Conservation (phyloP, 257 asterid genomes). For the Lavandula angustifolia region DNA sequence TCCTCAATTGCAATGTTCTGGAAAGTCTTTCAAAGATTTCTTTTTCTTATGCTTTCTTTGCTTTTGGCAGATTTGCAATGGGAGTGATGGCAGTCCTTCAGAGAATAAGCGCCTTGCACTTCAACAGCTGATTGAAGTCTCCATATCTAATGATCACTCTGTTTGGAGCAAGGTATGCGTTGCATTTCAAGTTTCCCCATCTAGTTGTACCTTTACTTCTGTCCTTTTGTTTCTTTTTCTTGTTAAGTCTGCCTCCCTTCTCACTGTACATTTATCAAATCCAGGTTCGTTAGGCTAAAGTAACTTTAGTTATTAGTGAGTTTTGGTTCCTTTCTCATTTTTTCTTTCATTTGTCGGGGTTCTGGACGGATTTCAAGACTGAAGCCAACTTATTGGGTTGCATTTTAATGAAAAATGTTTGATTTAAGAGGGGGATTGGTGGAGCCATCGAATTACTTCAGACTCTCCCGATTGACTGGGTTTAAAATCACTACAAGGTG, state of each 20-base stretch:
- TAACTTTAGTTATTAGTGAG: constrained; percentile 13
- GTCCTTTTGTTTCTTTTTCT: constrained; percentile 16
- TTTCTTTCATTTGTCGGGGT: neutral
- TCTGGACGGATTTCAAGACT: neutral
- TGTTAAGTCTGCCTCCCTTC: neutral
- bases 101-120: constrained; percentile 71
- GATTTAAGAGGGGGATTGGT: neutral
- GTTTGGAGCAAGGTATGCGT: constrained; percentile 83
- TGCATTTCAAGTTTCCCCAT: constrained; percentile 7
- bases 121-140: constrained; percentile 85
- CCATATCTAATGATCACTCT: constrained; percentile 62
- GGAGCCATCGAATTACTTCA: neutral
- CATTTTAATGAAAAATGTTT: neutral
- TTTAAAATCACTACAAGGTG: neutral
- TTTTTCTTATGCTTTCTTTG: constrained; percentile 19
- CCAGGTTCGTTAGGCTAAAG: constrained; percentile 10
- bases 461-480: neutral
- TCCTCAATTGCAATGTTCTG: too few species aligned
- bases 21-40: neutral
- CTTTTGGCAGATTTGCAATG: constrained; percentile 70
- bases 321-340: neutral
- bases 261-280: constrained; percentile 8
- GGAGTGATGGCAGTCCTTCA: constrained; percentile 65
- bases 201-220: neutral
- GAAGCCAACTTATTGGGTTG: neutral